Base-by-base conservation (phyloP, 2,329 filamentous ascomycete genomes). In the Cladosporium sp. region DNA sequence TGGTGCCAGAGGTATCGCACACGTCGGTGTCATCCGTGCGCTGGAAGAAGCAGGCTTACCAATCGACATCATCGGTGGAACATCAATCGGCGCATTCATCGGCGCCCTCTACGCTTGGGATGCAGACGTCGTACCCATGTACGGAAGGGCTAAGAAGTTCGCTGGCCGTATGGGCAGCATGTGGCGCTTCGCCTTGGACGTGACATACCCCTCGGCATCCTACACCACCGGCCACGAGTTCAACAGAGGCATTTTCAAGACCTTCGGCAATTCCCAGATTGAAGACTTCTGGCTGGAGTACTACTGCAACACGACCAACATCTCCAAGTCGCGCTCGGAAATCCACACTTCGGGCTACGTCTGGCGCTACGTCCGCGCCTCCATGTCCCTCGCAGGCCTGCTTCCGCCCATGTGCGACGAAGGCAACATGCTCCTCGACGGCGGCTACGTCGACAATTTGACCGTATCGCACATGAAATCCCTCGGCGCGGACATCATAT, bases 241-340 rank as follows among this genome's bases (percentile, higher is more conserved):
- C 79, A 99, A 99, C 62, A 88, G 93, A 6, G 93, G 93, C 36
- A 96, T 99, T 57, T 99, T 96, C 81, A 99, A 99, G 70, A 90
- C 92, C 0, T 96, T 99, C 67, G 93, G 91, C 12, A 89, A 96
- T 63, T 88, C 89, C 8, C 93, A 97, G 66, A 97, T 99, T 52
- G 93, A 99, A 70, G 93, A 99, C 68, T 99, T 97, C 64, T 99
- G 93, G 93, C 80, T 99, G 9, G 90, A 96, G 60, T 99, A 89
- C 68, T 99, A 99, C 73, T 99, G 95, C 79, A 99, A 99, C 71
- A 97, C 93, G 0, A 99, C 95, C 32, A 99, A 97, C 69, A 97
- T 99, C 71, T 95, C 88, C 73, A 95, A 95, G 69, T 93, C 88
- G 54, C 82, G 92, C 17, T 83, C 83, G 3, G 93, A 99, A 67